A percentile compares a stretch with the other conserved stretches of the same genome.
Evolutionary conservation across 2,329 filamentous ascomycete genomes (phyloP).

Genomic region (Aureobasidium uvarum): DNA sequence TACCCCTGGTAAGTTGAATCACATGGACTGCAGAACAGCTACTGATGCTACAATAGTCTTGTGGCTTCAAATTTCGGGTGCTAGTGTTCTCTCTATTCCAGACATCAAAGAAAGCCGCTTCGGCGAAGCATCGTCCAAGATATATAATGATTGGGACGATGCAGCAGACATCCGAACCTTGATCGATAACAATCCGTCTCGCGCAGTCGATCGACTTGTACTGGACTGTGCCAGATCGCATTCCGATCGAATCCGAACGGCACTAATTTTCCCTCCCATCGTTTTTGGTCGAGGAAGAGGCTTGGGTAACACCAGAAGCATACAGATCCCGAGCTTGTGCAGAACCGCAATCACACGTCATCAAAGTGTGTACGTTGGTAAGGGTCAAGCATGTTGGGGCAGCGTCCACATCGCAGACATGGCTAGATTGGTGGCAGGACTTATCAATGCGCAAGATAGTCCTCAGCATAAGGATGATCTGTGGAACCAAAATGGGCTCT

Average conservation of each 20-base stretch:
- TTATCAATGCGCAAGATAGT: conserved; percentile 40
- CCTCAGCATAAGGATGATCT: not conserved
- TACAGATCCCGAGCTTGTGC: conserved; percentile 58
- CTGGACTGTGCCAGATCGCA: conserved; percentile 49
- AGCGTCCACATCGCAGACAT: conserved; percentile 63
- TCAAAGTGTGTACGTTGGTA: conserved; percentile 56
- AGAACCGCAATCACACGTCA: conserved; percentile 52
- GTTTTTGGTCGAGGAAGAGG: conserved; percentile 59
- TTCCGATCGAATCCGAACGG: conserved; percentile 53
- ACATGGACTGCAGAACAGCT: too few species aligned
- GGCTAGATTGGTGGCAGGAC: conserved; percentile 52
- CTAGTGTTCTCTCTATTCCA: not conserved
- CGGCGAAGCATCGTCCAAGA: conserved; percentile 49
- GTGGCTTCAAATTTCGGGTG: not conserved
- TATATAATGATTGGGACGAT: conserved; percentile 60
- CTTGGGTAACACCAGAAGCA: conserved; percentile 52
- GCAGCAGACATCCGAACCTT: conserved; percentile 53
- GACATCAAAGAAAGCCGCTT: conserved; percentile 41
- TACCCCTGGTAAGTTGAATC: too few species aligned
- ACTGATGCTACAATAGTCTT: too few species aligned
- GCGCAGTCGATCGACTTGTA: conserved; percentile 67
- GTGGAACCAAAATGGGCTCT: not conserved
- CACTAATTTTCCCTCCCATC: conserved; percentile 63
- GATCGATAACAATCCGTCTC: conserved; percentile 60
- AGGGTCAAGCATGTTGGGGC: conserved; percentile 55